Evolutionary conservation across 768 basidiomycete genomes (phyloP).

Genomic region (Lentinus tigrinus): DNA sequence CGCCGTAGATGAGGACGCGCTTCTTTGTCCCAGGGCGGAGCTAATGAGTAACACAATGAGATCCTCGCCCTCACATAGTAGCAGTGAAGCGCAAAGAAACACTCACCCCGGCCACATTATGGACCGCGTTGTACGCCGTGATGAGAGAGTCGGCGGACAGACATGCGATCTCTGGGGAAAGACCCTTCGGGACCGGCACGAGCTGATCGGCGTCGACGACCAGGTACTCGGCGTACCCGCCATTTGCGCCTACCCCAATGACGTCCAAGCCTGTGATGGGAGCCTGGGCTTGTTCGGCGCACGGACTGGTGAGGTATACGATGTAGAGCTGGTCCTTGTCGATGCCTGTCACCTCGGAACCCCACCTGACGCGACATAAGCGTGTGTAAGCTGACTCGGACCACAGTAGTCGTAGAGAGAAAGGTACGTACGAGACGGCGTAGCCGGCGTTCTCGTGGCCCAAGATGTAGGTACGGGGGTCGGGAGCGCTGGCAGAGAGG

Average conservation of each 20-base stretch:
- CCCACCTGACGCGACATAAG: neutral
- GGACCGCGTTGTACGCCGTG: constrained; percentile 9
- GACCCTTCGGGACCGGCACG: constrained; percentile 8
- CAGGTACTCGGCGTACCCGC: constrained; percentile 10
- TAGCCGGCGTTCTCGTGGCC: constrained; percentile 13
- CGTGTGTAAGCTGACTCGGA: neutral
- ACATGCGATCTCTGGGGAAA: constrained; percentile 6
- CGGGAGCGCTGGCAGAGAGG: neutral
- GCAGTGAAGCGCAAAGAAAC: neutral
- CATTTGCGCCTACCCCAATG: constrained; percentile 1
- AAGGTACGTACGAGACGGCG: neutral
- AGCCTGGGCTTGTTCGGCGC: neutral
- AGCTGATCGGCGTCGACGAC: constrained; percentile 1
- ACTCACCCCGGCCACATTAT: constrained; percentile 3
- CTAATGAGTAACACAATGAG: neutral
- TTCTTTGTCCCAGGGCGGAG: constrained; percentile 4
- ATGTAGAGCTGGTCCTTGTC: constrained; percentile 1
- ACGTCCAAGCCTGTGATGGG: neutral
- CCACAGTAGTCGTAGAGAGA: too few species aligned
- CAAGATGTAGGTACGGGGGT: constrained; percentile 6
- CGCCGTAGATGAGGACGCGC: constrained; percentile 36
- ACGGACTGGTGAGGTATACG: neutral
- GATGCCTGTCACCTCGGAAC: neutral
- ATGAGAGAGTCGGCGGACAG: constrained; percentile 6
- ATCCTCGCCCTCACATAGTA: neutral